Evolutionary conservation across 352 stramenopile species (phyloP).

Genomic region (Globisporangium lucens): DNA sequence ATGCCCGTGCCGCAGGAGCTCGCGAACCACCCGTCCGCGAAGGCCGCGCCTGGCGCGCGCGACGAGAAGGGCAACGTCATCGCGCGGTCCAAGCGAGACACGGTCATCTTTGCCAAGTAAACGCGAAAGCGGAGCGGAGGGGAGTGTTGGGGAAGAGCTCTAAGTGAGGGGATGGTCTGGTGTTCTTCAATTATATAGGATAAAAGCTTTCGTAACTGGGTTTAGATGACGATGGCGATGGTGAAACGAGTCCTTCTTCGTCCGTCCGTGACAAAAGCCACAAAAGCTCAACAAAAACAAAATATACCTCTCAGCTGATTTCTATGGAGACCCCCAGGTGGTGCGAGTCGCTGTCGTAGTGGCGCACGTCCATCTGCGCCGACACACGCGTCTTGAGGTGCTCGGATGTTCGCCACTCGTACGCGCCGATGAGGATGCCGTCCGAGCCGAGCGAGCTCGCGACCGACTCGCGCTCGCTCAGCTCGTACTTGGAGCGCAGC

Average conservation of each 20-base stretch:
- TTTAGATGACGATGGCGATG: not conserved
- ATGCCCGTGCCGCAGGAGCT: constrained; percentile 93
- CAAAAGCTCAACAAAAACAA: constrained; percentile 14
- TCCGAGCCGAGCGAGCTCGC: constrained; percentile 69
- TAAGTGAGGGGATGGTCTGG: not conserved
- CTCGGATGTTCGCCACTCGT: constrained; percentile 72
- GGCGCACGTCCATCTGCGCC: constrained; percentile 77
- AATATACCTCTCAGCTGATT: constrained; percentile 42
- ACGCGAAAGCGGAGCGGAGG: too few species aligned
- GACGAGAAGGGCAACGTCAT: constrained; percentile 88
- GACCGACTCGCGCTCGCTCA: constrained; percentile 47
- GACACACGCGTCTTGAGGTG: constrained; percentile 73
- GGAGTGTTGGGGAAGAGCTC: not conserved
- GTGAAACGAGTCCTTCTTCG: not conserved
- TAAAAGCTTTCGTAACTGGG: not conserved
- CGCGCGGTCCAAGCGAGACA: constrained; percentile 83
- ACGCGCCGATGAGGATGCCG: constrained; percentile 68
- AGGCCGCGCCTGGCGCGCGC: constrained; percentile 73
- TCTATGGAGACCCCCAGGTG: constrained; percentile 83
- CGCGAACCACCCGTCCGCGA: constrained; percentile 90
- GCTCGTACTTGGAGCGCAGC: constrained; percentile 46
- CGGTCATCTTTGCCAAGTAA: constrained; percentile 86
- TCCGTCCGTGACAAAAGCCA: not conserved
- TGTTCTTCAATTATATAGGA: constrained; percentile 9
- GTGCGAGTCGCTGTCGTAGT: constrained; percentile 84